Conservation (phyloP, 202 grass and related monocot species). For the Setaria viridis region DNA sequence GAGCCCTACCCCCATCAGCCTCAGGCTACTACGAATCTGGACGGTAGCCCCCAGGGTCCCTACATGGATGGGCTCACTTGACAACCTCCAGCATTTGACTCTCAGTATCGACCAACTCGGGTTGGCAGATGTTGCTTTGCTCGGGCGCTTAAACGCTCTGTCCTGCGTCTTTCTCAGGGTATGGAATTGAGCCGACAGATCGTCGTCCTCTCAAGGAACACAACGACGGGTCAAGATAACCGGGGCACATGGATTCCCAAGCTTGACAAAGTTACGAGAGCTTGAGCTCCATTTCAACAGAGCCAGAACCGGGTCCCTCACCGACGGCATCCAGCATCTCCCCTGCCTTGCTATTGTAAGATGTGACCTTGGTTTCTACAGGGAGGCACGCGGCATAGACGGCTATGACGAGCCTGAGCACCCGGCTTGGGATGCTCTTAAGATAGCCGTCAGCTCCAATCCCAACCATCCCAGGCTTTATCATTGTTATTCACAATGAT, state of each 20-base stretch:
- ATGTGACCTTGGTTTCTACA: not conserved
- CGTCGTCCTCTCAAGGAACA: not conserved
- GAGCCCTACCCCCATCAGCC: not conserved
- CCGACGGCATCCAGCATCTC: not conserved
- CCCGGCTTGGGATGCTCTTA: not conserved
- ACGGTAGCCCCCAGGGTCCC: not conserved
- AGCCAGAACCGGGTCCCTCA: not conserved
- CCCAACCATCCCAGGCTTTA: not conserved
- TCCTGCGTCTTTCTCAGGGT: not conserved
- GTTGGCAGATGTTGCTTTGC: not conserved
- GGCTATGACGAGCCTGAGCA: too few species aligned
- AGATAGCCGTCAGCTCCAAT: not conserved
- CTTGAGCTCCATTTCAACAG: not conserved
- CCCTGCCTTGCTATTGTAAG: not conserved
- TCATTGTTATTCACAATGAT: too few species aligned
- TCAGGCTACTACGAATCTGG: not conserved
- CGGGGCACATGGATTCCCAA: not conserved
- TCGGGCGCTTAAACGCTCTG: not conserved
- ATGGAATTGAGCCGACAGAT: not conserved
- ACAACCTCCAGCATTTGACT: not conserved
- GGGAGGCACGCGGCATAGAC: too few species aligned
- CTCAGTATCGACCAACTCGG: not conserved
- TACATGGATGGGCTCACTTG: not conserved
- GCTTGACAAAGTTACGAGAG: not conserved
- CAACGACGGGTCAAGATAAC: not conserved